A percentile compares a stretch with the other conserved stretches of the same genome.
Evolutionary conservation across 768 basidiomycete species (phyloP).

Genomic region (Russula vinacea): DNA sequence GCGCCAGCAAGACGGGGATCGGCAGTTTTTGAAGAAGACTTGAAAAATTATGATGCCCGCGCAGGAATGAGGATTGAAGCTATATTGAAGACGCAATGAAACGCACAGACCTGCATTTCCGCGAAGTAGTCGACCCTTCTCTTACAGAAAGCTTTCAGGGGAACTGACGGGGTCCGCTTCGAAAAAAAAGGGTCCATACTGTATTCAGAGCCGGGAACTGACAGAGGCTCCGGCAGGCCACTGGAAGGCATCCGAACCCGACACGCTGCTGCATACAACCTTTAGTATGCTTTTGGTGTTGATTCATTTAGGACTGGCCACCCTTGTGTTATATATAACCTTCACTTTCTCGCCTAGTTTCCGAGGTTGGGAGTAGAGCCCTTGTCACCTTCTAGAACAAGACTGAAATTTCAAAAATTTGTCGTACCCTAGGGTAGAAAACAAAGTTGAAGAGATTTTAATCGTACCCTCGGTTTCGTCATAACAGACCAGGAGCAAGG

Average conservation of each 20-base stretch:
- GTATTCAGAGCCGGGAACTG: too few species aligned
- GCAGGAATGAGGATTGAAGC: not conserved
- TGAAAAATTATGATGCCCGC: not conserved
- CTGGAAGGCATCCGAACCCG: too few species aligned
- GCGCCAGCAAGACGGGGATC: not conserved
- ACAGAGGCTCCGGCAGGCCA: too few species aligned
- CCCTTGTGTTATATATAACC: not conserved
- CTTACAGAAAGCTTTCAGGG: not conserved
- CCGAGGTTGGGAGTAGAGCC: not conserved
- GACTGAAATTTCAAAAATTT: not conserved
- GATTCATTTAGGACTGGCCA: too few species aligned
- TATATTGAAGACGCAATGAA: too few species aligned
- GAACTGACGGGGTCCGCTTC: not conserved
- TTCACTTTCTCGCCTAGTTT: not conserved
- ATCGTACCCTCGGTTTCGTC: not conserved
- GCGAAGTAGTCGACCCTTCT: not conserved
- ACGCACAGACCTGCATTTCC: too few species aligned
- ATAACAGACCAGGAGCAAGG: not conserved
- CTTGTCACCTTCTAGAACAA: not conserved
- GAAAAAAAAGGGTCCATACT: not conserved
- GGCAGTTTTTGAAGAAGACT: not conserved
- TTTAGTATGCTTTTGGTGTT: not conserved
- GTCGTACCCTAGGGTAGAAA: not conserved
- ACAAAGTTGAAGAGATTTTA: not conserved
- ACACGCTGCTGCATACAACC: too few species aligned